Base-by-base conservation (phyloP, 345 rosid species). In the Citrus reticulata region DNA sequence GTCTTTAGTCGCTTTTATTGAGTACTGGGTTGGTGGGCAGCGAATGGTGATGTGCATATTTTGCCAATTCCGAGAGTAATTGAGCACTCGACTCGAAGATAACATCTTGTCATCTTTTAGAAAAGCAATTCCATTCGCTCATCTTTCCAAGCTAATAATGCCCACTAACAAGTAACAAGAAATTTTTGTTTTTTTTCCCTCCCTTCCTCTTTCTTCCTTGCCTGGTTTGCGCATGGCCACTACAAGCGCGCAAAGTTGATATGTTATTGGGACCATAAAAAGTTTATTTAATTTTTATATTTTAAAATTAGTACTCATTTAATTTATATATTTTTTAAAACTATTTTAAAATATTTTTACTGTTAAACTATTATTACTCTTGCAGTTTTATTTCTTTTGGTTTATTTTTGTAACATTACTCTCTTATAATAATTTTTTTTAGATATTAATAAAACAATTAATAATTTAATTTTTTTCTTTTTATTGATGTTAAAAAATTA, bases 91-190 rank as follows among this genome's bases (percentile, higher is more conserved):
- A 71, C 5, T 7, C 22, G 60, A 32, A 34, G 79, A 75, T 42
- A n/a, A 60, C 24, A 37, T 76, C 74, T 58, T 4, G 34, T 27
- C 32, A 70, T 72, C 79, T 65, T 64, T 70, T 32, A 0, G 73
- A 74, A 83, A 74, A 68, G 70, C 70, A 17, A 29, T 49, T 32
- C 40, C 73, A 77, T 22, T 67, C 34, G 62, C 49, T 32, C 32
- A 17, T 77, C 34, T 83, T 68, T 74, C 55, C 27, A 77, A 74
- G 70, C 49, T 7, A 71, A 25, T 7, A 71, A 42, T 13, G 0
- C 57, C 19, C 57, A 16, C 57, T 51, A 51, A 0, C 57, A 51
- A 4, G 57, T 51, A 51, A 4, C 20, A 16, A 42, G 16, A 2
- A 30, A 6, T 1, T 35, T 35, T 35, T 40, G 20, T 40, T 39